Base-by-base conservation (phyloP, 2,329 filamentous ascomycete genomes). In the Endothia cerciana region DNA sequence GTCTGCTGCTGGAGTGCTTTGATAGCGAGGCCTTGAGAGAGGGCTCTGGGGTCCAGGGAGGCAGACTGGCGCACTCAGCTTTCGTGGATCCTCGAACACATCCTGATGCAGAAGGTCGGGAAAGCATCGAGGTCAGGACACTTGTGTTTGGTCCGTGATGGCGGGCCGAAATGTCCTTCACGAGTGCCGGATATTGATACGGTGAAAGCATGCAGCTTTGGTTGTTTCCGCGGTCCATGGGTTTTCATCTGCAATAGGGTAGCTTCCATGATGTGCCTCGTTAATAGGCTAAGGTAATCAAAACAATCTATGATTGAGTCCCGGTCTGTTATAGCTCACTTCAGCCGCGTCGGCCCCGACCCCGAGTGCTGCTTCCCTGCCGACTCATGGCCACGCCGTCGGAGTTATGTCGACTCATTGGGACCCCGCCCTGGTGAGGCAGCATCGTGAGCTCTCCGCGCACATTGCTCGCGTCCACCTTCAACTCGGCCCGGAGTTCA, bases 61-160 rank as follows among this genome's bases (percentile, higher is more conserved):
- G 87, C 0, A 76, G 85, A 60, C 79, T 87, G 58, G 88, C 92
- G 17, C 92, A 96, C 78, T 89, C 89, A 11, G 93, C 93, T 0
- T 97, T 97, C 77, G 81, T 84, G 47, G 91, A 97, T 75, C 89
- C 91, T 1, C 81, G 89, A 67, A 92, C 91, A 0, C 85, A 88
- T 2, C 79, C 83, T 22, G 90, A 89, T 56, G 92, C 91, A 4
- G 87, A 88, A 69, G 86, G 85, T 0, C 84, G 93, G 70, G 91
- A 97, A 81, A 97, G 93, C 75, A 97, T 97, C 74, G 94, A 97
- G 77, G 91, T 97, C 19, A 85, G 94, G 71, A 89, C 91, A 43
- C 81, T 97, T 76, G 91, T 97, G 0, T 97, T 97, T 82, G 91
- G 90, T 0, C 81, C 83, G 17, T 85, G 69, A 79, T 22, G 13